These are phyloP conservation scores for Pseudogymnoascus sp. DNA, from an alignment of 2,329 filamentous ascomycete genomes.

Conservation along the genomic window DNA sequence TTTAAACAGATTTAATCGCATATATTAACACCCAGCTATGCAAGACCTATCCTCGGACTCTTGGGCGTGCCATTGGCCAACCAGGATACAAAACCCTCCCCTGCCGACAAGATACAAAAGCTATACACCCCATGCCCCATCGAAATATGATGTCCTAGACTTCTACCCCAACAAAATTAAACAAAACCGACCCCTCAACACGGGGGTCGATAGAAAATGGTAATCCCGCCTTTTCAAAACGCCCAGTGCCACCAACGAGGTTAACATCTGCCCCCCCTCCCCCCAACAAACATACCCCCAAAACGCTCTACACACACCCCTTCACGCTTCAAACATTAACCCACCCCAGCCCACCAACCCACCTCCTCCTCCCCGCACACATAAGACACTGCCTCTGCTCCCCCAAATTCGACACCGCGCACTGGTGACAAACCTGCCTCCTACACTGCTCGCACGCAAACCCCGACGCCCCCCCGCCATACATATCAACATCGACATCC, in stretches of 20 bases:
- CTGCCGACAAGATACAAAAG: neutral
- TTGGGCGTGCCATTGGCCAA: neutral
- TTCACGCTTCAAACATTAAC: constrained; percentile 6
- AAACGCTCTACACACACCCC: neutral
- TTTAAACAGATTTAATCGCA: neutral
- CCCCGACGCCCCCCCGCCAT: constrained; percentile 30
- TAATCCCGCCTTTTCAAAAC: neutral
- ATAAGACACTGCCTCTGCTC: constrained; percentile 45
- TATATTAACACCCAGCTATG: neutral
- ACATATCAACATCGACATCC: constrained; percentile 33
- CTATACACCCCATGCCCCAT: neutral
- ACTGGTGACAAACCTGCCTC: constrained; percentile 52
- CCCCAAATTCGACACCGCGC: constrained; percentile 52
- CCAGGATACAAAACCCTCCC: neutral
- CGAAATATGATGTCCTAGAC: neutral
- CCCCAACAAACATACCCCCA: neutral
- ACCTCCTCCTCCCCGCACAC: constrained; percentile 38
- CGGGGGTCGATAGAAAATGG: neutral
- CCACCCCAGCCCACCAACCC: constrained; percentile 16
- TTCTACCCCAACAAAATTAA: neutral
- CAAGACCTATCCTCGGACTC: neutral
- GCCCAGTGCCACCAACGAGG: neutral
- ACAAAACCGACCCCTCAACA: neutral
- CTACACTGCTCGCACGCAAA: constrained; percentile 43
- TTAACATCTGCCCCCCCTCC: neutral